Percentiles rank a stretch among this genome's conserved stretches.
Evolutionary conservation across 495 filamentous ascomycete genomes (phyloP).

Genomic region (Usnea hakonensis): DNA sequence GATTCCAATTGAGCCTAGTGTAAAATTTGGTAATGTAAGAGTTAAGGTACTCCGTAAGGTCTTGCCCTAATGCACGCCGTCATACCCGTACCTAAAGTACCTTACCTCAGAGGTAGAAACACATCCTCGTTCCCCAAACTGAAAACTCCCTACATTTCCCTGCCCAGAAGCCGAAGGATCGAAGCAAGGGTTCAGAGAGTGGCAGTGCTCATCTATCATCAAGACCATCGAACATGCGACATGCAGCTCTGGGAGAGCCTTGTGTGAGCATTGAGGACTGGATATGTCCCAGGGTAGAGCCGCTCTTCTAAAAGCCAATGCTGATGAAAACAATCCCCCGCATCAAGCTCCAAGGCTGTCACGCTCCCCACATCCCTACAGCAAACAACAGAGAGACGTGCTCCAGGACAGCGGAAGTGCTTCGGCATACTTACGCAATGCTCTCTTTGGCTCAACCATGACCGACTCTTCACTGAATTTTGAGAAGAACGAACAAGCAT

Average conservation of each 20-base stretch:
- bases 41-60: too few species aligned
- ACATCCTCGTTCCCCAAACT: not conserved
- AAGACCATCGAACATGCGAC: not conserved
- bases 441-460: not conserved
- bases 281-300: conserved; percentile 5
- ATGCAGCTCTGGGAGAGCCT: not conserved
- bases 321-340: not conserved
- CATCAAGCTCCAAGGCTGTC: conserved; percentile 29
- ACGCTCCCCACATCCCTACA: conserved; percentile 73
- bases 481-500: conserved; percentile 23
- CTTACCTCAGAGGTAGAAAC: too few species aligned
- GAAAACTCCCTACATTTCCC: not conserved
- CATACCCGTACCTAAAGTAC: not conserved
- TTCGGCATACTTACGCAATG: not conserved
- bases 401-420: conserved; percentile 8
- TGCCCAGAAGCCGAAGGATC: not conserved
- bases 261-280: conserved; percentile 2
- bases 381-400: conserved; percentile 34
- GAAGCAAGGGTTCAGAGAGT: not conserved
- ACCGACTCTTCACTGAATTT: not conserved
- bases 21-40: not conserved
- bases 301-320: conserved; percentile 1
- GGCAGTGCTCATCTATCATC: not conserved
- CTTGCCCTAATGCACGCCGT: not conserved
- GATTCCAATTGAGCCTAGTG: not conserved